phyloP scores from a whole-genome alignment of 73 alveolate genomes.

The Paramecium octaurelia region DNA sequence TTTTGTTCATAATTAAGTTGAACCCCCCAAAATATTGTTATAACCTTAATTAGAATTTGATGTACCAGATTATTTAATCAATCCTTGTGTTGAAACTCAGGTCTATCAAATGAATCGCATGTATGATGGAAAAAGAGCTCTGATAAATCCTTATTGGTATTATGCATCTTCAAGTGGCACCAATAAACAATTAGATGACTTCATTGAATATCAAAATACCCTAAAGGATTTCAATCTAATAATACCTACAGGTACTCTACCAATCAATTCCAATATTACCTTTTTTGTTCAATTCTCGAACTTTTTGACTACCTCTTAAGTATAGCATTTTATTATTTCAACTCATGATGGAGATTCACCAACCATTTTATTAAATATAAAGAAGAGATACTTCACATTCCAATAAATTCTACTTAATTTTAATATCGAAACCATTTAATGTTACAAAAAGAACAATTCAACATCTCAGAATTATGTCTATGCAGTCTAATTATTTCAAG shows the following conservation, averaged over 20 bases:
- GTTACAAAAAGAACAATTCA: neutral
- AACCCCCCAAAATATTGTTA: neutral
- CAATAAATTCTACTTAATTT: neutral
- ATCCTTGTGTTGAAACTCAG: neutral
- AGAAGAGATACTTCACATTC: neutral
- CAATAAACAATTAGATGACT: neutral
- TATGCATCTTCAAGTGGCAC: neutral
- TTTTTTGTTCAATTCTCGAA: neutral
- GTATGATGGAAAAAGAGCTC: neutral
- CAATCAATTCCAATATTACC: neutral
- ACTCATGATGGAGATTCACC: neutral
- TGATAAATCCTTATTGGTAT: neutral
- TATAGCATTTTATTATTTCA: neutral
- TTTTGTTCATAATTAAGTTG: neutral
- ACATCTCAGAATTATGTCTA: neutral
- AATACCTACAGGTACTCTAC: neutral
- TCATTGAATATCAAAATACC: neutral
- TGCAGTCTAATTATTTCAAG: neutral
- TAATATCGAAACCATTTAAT: neutral
- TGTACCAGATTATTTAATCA: neutral
- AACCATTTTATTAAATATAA: neutral
- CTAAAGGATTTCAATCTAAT: neutral
- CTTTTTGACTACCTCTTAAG: neutral
- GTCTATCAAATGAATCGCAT: neutral
- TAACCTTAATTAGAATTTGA: neutral